These are phyloP conservation scores for Pseudevernia furfuracea DNA, from an alignment of 495 filamentous ascomycete species.

Conservation along the genomic window DNA sequence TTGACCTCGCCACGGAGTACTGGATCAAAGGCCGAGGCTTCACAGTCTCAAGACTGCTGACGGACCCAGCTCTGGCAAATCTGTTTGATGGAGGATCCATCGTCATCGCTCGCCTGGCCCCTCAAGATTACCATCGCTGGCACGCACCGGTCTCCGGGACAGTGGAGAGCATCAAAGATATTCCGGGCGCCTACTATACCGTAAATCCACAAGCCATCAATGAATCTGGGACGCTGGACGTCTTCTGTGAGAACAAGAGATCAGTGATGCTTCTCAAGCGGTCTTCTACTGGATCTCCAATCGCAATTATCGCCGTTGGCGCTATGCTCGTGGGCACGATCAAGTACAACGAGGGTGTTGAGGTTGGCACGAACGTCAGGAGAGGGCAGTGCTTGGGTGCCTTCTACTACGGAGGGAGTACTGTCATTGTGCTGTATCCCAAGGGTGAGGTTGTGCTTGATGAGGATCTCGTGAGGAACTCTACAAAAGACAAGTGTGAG, in stretches of 20 bases:
- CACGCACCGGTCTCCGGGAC: constrained; percentile 38
- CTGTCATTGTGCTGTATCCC: constrained; percentile 37
- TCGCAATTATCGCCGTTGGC: constrained; percentile 37
- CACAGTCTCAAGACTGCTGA: constrained; percentile 35
- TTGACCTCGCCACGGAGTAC: constrained; percentile 34
- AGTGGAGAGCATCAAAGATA: constrained; percentile 30
- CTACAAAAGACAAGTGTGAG: constrained; percentile 14
- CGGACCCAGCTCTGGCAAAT: constrained; percentile 30
- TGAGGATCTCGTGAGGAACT: constrained; percentile 31
- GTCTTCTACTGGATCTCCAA: constrained; percentile 27
- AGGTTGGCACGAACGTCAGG: constrained; percentile 28
- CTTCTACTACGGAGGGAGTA: constrained; percentile 39
- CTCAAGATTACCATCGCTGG: constrained; percentile 44
- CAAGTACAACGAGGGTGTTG: constrained; percentile 33
- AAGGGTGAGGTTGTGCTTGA: constrained; percentile 35
- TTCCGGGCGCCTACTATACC: constrained; percentile 33
- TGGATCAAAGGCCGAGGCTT: constrained; percentile 43
- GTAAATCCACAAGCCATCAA: constrained; percentile 44
- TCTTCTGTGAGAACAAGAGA: constrained; percentile 39
- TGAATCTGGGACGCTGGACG: constrained; percentile 35
- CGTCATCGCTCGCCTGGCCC: constrained; percentile 36
- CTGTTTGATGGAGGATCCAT: constrained; percentile 36
- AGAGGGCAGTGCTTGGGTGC: constrained; percentile 38
- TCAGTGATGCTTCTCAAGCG: constrained; percentile 35
- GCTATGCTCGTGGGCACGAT: constrained; percentile 40